Base-by-base conservation (phyloP, 108 stramenopile genomes). In the Pseudonitzschia multistriata region DNA sequence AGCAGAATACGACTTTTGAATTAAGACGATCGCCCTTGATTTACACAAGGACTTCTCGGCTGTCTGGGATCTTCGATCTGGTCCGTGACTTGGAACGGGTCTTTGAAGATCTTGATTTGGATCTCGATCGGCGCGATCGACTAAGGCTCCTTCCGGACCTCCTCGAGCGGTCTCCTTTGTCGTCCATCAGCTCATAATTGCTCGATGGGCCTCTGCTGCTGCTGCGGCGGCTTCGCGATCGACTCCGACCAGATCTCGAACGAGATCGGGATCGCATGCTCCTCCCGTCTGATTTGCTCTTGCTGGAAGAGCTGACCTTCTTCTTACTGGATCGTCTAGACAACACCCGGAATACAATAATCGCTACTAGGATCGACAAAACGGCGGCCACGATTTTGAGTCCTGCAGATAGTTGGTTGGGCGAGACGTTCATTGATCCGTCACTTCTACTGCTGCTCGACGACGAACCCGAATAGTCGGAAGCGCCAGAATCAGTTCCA, bases 171-270 rank as follows among this genome's bases (percentile, higher is more conserved):
- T 76, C 71, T 15, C 62, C 67, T 13, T 83, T 76, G 27, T 87
- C 83, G 17, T 78, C 76, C 87, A 92, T 88, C 35, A 92, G 65
- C 21, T 89, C 82, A 36, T 92, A 92, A 42, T 85, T 82, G 28
- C n/a, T n/a, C n/a, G n/a, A n/a, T n/a, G 35, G 8, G n/a, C 63
- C 29, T 13, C 8, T 42, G 15, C 21, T 35, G 35, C 40, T 25
- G 17, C 40, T 45, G 29, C 64, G 67, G 22, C 65, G 36, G 6
- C 36, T 14, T 24, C 77, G 57, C 28, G 76, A 70, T 66, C 67
- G 74, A 33, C 71, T 73, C 15, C 81, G 70, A 25, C 68, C 35
- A 28, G 76, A 77, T 40, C 60, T 70, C 34, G 81, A 81, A 28
- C 81, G 65, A 66, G 71, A 72, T 25, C 55, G 66, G 28, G 29